Evolutionary conservation across 1,284 basidiomycete genomes (phyloP), one percentile per base, ranked within the genome.

Genomic region (Trichosporon sp.): DNA sequence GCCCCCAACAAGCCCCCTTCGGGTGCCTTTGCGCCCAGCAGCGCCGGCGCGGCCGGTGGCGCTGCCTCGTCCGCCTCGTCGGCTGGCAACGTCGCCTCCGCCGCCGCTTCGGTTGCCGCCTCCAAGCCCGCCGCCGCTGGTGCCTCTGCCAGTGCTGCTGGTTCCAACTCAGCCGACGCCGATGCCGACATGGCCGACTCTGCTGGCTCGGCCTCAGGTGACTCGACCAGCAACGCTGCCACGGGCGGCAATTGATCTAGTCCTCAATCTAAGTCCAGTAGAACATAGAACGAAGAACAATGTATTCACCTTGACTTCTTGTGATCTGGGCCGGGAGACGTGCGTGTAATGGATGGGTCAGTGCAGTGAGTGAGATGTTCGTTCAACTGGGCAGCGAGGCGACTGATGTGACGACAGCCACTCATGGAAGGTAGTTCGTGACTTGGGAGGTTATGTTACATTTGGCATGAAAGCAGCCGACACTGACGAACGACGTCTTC

Each of bases 271-370:
- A 26, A 54, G 51, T 54, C 51, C 10, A 26, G 51, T 54, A 54
- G 19, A 54, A 16, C 51, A 54, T 54, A 54, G 51, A 54, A 10
- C 51, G 51, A 54, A 54, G 51, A 54, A 54, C 51, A 54, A 54
- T 54, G 51, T 54, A 54, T 54, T 11, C 51, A 54, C 51, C 51
- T 21, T 54, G 51, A 54, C 51, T 54, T 54, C 51, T 26, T 21
- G 35, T 10, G 35, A 7, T 10, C 8, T 37, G 5, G 26, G 26
- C 26, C 26, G 26, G 26, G 26, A 26, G 26, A 26, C 26, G 26
- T 26, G 26, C 26, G 26, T 26, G 26, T 26, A 26, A 26, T 26
- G 26, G 26, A 26, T 26, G 26, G 26, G 26, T 26, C 26, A 26
- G 26, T 26, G 26, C 26, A 26, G 26, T 26, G 26, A 26, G 26